Evolutionary conservation across 495 filamentous ascomycete species (phyloP).

Genomic region (Mycothermus thermophilus): DNA sequence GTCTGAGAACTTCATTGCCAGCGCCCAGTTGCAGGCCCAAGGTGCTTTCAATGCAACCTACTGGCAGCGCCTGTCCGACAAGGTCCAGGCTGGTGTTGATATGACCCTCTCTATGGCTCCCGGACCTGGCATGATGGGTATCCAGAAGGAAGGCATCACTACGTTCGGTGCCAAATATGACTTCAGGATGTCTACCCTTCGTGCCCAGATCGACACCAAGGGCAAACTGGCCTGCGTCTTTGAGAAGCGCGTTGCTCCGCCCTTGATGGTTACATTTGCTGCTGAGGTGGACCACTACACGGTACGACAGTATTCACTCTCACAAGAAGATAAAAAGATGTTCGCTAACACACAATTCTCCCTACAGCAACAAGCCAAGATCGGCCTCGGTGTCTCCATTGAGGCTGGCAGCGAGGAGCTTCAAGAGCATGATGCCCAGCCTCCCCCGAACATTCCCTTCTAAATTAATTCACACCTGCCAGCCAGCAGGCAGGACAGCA

Average conservation of each 20-base stretch:
- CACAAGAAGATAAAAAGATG: no score
- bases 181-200: conserved; percentile 86
- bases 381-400: conserved; percentile 87
- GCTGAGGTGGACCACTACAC: conserved; percentile 95
- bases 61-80: conserved; percentile 88
- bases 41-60: conserved; percentile 82
- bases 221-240: conserved; percentile 85
- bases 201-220: conserved; percentile 87
- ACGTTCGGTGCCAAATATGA: conserved; percentile 96
- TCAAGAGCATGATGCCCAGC: conserved; percentile 77
- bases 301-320: no score
- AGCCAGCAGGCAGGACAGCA: conserved; percentile 1
- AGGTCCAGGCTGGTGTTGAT: conserved; percentile 90
- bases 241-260: conserved; percentile 87
- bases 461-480: conserved; percentile 19
- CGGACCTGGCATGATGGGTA: conserved; percentile 49
- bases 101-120: conserved; percentile 78
- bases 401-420: conserved; percentile 81
- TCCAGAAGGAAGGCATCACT: conserved; percentile 70
- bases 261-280: conserved; percentile 83
- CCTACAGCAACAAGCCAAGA: conserved; percentile 77
- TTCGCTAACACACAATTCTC: conserved; percentile 10
- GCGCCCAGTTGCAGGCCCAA: conserved; percentile 67
- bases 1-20: conserved; percentile 79
- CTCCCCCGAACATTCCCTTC: conserved; percentile 42